Evolutionary conservation across 768 basidiomycete species (phyloP), one percentile per base, ranked within the genome.

Genomic region (Xerocomellus chrysenteron): DNA sequence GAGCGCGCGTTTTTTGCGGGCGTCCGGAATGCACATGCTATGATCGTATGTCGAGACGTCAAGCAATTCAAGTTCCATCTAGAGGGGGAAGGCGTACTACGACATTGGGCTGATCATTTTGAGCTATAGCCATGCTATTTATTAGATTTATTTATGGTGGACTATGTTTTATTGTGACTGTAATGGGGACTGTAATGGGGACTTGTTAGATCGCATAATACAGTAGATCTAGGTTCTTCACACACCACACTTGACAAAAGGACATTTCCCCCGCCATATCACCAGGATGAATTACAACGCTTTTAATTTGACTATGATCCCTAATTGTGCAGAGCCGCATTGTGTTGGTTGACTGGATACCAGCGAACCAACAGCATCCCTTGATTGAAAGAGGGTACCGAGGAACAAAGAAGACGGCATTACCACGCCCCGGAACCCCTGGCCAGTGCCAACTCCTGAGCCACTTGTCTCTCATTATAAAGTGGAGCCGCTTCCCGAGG

Each of bases 81-180:
- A 37, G 66, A 72, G 39, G 91, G 91, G 17, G 83, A 85, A 65
- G 82, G 82, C 36, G 79, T 92, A 4, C 48, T 93, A 35, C 77
- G 80, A 57, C 87, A 91, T 68, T 89, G 88, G 86, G 87, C 86
- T 10, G 78, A 82, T 55, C 75, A 80, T 24, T 85, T 90, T 51
- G 67, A 80, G 28, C 48, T 82, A 32, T 82, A 71, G 61, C 49
- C 41, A 24, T 45, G 52, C 24, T 45, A 9, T 4, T 5, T 30
- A 12, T 7, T 43, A 14, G 12, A 26, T 26, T 26, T 26, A 9
- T 47, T 52, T 35, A 24, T 44, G 13, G n/a, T 41, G 49, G 5
- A 12, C 46, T 19, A 32, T 26, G 28, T 8, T 9, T 14, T 16
- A 16, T 16, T 12, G 2, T 19, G 8, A 17, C 14, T 39, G 54